phyloP scores from a whole-genome alignment of 805 yeast species.

The Saturnispora bothae region DNA sequence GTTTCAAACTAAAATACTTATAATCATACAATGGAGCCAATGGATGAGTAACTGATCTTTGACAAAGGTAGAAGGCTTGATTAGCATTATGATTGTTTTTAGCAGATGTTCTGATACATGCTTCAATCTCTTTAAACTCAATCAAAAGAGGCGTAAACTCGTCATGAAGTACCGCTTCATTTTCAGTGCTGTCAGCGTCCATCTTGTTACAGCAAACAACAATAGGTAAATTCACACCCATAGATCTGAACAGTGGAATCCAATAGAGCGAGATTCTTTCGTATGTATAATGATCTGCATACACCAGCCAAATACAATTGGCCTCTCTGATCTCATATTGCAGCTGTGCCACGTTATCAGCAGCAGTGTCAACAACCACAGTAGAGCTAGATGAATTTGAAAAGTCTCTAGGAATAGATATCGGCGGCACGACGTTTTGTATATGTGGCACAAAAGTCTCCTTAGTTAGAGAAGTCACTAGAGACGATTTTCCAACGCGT shows the following conservation, averaged over 20 bases:
- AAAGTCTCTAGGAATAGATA: conserved; percentile 70
- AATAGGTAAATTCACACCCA: conserved; percentile 93
- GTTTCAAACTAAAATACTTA: conserved; percentile 75
- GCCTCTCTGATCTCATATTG: conserved; percentile 73
- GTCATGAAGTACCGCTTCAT: conserved; percentile 46
- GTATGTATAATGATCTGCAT: conserved; percentile 88
- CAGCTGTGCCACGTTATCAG: conserved; percentile 49
- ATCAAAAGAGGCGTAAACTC: conserved; percentile 79
- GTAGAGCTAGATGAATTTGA: conserved; percentile 53
- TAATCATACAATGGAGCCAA: conserved; percentile 87
- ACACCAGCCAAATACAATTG: conserved; percentile 90
- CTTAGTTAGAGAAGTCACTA: conserved; percentile 72
- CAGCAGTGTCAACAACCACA: conserved; percentile 68
- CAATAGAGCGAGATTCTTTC: conserved; percentile 87
- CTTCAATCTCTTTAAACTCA: conserved; percentile 90
- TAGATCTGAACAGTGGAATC: conserved; percentile 86
- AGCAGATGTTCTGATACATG: conserved; percentile 84
- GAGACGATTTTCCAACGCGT: conserved; percentile 74
- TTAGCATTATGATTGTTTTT: conserved; percentile 74
- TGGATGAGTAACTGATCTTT: conserved; percentile 87
- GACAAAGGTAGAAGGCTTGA: conserved; percentile 88
- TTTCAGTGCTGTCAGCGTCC: conserved; percentile 21
- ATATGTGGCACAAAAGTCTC: conserved; percentile 70
- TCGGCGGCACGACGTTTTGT: conserved; percentile 72
- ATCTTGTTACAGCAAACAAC: conserved; percentile 71